phyloP scores from a whole-genome alignment of 176 grass and related monocot genomes.

The Thinopyrum elongatum region DNA sequence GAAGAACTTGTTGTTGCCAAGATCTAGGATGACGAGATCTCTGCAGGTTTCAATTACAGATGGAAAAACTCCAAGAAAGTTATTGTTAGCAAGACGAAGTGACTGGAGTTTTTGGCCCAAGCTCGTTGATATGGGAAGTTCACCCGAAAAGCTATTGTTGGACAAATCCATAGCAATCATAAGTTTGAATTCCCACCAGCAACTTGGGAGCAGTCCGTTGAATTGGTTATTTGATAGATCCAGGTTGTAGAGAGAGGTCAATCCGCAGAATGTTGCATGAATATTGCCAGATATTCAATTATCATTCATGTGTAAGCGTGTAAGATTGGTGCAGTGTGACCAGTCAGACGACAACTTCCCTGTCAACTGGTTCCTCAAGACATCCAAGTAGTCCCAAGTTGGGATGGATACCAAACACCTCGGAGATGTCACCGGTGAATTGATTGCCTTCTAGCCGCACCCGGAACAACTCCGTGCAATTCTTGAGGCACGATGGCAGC shows the following conservation, averaged over 20 bases:
- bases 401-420: background rate
- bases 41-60: background rate
- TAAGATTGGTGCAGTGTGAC: background rate
- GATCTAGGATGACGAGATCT: background rate
- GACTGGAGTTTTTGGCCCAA: background rate
- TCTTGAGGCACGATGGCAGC: too few relatives aligned
- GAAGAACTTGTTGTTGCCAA: background rate
- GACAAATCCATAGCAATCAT: conserved; percentile 20
- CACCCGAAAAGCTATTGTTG: conserved; percentile 21
- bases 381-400: background rate
- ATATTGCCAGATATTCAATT: background rate
- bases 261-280: background rate
- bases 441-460: too few relatives aligned
- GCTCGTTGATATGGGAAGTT: background rate
- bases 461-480: rapidly evolving
- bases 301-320: background rate
- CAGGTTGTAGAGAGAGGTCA: background rate
- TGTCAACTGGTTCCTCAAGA: background rate
- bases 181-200: conserved; percentile 20
- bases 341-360: background rate
- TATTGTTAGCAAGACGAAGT: conserved; percentile 28
- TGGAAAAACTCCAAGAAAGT: conserved; percentile 21
- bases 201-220: conserved; percentile 19
- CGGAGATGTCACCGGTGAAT: too few relatives aligned
- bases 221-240: conserved; percentile 44